Base-by-base conservation (phyloP, 106 monocot species). In the Apostasia ramifera region DNA sequence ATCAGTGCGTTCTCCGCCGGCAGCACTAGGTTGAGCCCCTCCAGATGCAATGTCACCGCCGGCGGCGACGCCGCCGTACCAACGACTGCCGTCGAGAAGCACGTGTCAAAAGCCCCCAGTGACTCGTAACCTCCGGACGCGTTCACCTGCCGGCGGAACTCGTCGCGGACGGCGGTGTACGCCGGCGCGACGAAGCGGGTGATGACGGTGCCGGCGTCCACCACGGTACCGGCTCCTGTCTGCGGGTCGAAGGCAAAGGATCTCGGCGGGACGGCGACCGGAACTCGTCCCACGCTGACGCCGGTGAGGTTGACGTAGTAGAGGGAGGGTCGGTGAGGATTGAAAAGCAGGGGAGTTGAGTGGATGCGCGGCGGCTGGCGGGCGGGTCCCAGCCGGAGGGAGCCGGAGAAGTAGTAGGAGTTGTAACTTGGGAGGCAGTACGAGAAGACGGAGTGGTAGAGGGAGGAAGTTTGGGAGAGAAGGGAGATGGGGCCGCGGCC, bases 361-460 rank as follows among this genome's bases (percentile, higher is more conserved):
- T 75, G 80, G 63, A 85, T 80, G 60, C 13, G 50, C 39, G 13
- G 43, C 3, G 87, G 97, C 61, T 98, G 97, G 6, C 86, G 78
- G 4, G 66, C 56, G 1, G 81, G 79, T 2, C 97, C 97, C 57
- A 98, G 86, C 40, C 87, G 71, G 63, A 98, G 86, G 0, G 89
- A 90, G 11, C 97, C 92, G 47, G 97, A 92, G 87, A 98, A 98
- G 78, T 92, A 92, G 84, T 98, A 98, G 38, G 97, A 98, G 44
- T 68, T 86, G 83, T 83, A 92, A 79, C 97, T 89, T 1, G 97
- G 97, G 2, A 98, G 76, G 60, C 97, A 98, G 78, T 98, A 98
- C 45, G 97, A 98, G 92, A 98, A 98, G 3, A 92, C 85, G 1
- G 89, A 87, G 12, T 74, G 55, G 81, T 92, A 98, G 41, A 84